Evolutionary conservation across 2,329 filamentous ascomycete species (phyloP).

Genomic region (Thermoascus crustaceus): DNA sequence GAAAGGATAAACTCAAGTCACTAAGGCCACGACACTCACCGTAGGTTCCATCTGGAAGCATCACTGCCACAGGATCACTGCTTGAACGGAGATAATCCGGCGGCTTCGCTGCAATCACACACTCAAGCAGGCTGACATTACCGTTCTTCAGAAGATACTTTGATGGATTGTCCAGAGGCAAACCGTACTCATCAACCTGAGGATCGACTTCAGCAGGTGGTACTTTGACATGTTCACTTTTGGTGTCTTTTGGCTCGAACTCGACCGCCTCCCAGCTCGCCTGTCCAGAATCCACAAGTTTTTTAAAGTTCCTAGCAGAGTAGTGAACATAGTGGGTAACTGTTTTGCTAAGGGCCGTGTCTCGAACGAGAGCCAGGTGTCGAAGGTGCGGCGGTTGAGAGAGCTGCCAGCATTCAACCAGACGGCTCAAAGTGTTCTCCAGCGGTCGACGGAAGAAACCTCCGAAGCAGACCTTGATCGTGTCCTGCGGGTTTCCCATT

Average conservation of each 20-base stretch:
- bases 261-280: constrained; percentile 48
- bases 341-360: constrained; percentile 42
- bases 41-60: constrained; percentile 22
- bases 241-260: constrained; percentile 23
- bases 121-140: constrained; percentile 36
- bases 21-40: constrained; percentile 15
- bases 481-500: constrained; percentile 20
- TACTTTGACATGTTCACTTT: constrained; percentile 19
- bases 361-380: constrained; percentile 49
- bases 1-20: constrained; percentile 5
- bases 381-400: constrained; percentile 52
- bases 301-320: constrained; percentile 44
- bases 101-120: constrained; percentile 25
- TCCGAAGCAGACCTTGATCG: constrained; percentile 40
- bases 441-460: constrained; percentile 47
- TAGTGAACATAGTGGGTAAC: constrained; percentile 48
- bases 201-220: constrained; percentile 24
- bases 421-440: constrained; percentile 44
- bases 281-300: constrained; percentile 43
- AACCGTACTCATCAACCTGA: constrained; percentile 41
- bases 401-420: constrained; percentile 49
- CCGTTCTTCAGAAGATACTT: constrained; percentile 34
- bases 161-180: constrained; percentile 28
- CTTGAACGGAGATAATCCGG: constrained; percentile 25
- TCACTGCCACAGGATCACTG: constrained; percentile 26